Evolutionary conservation across 2,329 filamentous ascomycete genomes (phyloP).

Genomic region (Talaromyces atroroseus): DNA sequence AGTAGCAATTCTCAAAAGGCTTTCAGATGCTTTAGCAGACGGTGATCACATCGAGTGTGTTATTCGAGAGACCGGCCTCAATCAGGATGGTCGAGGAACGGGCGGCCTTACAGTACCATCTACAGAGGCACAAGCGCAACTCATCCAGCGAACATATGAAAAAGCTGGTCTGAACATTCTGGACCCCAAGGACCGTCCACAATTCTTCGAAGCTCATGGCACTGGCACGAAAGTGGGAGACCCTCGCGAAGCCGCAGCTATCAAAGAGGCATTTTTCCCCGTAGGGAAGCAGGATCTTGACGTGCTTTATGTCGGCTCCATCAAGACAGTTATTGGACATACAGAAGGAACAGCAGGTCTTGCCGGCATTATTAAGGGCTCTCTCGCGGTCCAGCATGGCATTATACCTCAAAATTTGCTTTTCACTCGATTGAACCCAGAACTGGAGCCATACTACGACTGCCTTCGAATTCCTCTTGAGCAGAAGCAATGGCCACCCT

Average conservation of each 20-base stretch:
- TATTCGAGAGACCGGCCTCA: slow-evolving; percentile 26
- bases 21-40: slow-evolving; percentile 42
- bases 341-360: slow-evolving; percentile 25
- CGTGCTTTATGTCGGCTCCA: slow-evolving; percentile 22
- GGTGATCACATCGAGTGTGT: slow-evolving; percentile 37
- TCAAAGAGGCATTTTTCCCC: slow-evolving; percentile 4
- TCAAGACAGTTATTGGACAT: slow-evolving; percentile 32
- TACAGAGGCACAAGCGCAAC: slow-evolving; percentile 27
- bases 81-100: slow-evolving; percentile 22
- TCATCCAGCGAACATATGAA: slow-evolving; percentile 33
- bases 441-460: slow-evolving; percentile 20
- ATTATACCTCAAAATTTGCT: slow-evolving; percentile 23
- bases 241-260: slow-evolving; percentile 15
- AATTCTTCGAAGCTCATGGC: slow-evolving; percentile 41
- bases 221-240: slow-evolving; percentile 29
- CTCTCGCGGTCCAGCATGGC: slow-evolving; percentile 33
- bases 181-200: slow-evolving; percentile 22
- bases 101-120: slow-evolving; percentile 24
- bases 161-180: slow-evolving; percentile 33
- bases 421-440: slow-evolving; percentile 24
- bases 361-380: slow-evolving; percentile 21
- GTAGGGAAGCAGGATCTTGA: neutral
- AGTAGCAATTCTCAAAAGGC: slow-evolving; percentile 45
- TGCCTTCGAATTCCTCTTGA: slow-evolving; percentile 19
- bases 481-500: slow-evolving; percentile 7